A percentile compares a stretch with the other conserved stretches of the same genome.
Evolutionary conservation across 2,329 filamentous ascomycete genomes (phyloP).

Genomic region (Alternaria sp.): DNA sequence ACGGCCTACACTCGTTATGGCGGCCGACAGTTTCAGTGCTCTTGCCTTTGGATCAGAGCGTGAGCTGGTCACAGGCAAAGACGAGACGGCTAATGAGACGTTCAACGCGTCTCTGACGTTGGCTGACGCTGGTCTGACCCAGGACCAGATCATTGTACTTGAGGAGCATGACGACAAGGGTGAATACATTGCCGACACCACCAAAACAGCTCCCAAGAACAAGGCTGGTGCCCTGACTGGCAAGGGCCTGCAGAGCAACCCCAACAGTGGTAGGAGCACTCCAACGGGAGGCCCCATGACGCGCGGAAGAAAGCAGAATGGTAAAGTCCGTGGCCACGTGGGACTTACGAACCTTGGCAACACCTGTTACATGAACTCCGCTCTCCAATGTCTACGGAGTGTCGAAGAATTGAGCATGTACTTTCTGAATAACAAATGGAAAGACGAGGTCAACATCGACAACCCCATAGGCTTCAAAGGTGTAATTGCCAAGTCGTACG

Average conservation of each 20-base stretch:
- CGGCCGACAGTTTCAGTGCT: conserved; percentile 66
- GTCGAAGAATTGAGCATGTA: conserved; percentile 94
- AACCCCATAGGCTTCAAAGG: conserved; percentile 89
- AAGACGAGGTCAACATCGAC: conserved; percentile 79
- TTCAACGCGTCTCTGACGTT: conserved; percentile 78
- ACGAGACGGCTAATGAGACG: conserved; percentile 74
- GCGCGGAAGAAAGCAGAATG: conserved; percentile 72
- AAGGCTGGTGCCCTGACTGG: conserved; percentile 44
- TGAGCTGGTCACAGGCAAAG: conserved; percentile 67
- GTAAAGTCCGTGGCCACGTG: conserved; percentile 75
- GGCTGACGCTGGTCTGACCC: conserved; percentile 69
- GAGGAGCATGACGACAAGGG: conserved; percentile 70
- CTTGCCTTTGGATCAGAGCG: conserved; percentile 69
- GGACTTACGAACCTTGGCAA: conserved; percentile 92
- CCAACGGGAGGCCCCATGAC: conserved; percentile 71
- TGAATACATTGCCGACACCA: conserved; percentile 61
- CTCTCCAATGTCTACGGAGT: conserved; percentile 89
- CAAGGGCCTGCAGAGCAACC: conserved; percentile 48
- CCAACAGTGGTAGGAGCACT: conserved; percentile 68
- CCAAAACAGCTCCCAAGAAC: conserved; percentile 52
- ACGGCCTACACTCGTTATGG: conserved; percentile 62
- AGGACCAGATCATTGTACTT: conserved; percentile 78
- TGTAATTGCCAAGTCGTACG: conserved; percentile 84
- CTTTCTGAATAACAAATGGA: conserved; percentile 73
- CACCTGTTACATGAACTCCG: conserved; percentile 99